Percentiles rank a stretch among this genome's conserved stretches.
Evolutionary conservation across 768 basidiomycete genomes (phyloP).

Genomic region (Leccinum boreale): DNA sequence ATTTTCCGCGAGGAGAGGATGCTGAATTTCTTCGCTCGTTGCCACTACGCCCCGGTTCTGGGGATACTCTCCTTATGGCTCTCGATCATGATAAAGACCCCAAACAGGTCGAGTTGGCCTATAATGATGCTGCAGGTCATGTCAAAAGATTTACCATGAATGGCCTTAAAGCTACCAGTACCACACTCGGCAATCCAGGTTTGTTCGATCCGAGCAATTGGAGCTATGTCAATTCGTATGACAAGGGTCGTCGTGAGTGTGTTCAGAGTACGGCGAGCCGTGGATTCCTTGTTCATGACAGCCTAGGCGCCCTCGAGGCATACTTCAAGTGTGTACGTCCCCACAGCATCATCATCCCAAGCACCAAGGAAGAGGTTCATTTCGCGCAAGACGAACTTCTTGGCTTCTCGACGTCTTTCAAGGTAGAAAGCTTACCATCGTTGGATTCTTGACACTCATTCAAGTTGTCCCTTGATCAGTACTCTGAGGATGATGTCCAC

Average conservation of each 20-base stretch:
- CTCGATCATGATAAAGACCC: constrained; percentile 79
- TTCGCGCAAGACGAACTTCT: constrained; percentile 74
- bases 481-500: constrained; percentile 68
- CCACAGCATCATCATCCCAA: constrained; percentile 56
- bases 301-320: constrained; percentile 75
- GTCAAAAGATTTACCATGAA: constrained; percentile 84
- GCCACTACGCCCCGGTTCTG: constrained; percentile 68
- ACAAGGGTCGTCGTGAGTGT: constrained; percentile 49
- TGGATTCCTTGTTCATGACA: background rate
- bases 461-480: constrained; percentile 50
- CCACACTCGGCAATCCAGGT: constrained; percentile 62
- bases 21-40: constrained; percentile 72
- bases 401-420: constrained; percentile 83
- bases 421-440: constrained; percentile 44
- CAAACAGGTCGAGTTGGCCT: constrained; percentile 74
- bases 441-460: background rate
- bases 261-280: background rate
- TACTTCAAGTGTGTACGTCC: constrained; percentile 66
- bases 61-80: constrained; percentile 85
- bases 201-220: constrained; percentile 67
- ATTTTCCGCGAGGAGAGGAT: constrained; percentile 72
- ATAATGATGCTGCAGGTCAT: constrained; percentile 75
- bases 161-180: constrained; percentile 67
- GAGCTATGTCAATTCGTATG: constrained; percentile 65
- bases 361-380: constrained; percentile 38